Evolutionary conservation across 345 rosid genomes (phyloP), one percentile per base, ranked within the genome.

Genomic region (Citrus unshiu): DNA sequence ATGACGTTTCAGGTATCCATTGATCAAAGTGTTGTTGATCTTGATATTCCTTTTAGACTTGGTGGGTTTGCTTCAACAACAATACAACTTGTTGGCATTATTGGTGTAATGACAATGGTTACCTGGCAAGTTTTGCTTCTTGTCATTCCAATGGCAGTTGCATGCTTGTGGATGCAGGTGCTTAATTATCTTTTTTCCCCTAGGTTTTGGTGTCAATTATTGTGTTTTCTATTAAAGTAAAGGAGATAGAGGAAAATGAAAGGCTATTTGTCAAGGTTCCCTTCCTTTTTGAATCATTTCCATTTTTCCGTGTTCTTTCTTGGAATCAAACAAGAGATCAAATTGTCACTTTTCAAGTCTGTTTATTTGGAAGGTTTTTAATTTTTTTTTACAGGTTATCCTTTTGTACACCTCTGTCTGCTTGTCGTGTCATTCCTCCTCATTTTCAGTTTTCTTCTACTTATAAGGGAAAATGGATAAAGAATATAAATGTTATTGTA

Each of bases 161-260:
- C 98, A 86, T 94, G 98, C 93, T 89, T 97, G 86, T 97, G 99
- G 98, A 97, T 97, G 99, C 97, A 93, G 97, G 97, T 93, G 77
- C 84, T 72, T 76, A 37, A 68, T 77, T 73, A 25, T 58, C 58
- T 57, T 72, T 66, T 37, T 59, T 34, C n/a, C 49, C 46, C 13
- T 9, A 34, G 43, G 40, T 68, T 68, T 24, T 61, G 60, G 25
- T 54, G 43, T 74, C 25, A 37, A 30, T 39, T 73, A 69, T 77
- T 25, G 54, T 77, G 75, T 46, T 56, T 73, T 73, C 72, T 2
- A 25, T 18, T 30, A 72, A 29, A 73, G n/a, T 13, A 63, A 68
- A 29, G 24, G 68, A 73, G 70, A 16, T 46, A 40, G 46, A 9
- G 71, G 58, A 22, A 54, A 75, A 69, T 68, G 70, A 73, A 64